Evolutionary conservation across 2,329 filamentous ascomycete species (phyloP).

Genomic region (Nannizziopsis arthrosporioides): DNA sequence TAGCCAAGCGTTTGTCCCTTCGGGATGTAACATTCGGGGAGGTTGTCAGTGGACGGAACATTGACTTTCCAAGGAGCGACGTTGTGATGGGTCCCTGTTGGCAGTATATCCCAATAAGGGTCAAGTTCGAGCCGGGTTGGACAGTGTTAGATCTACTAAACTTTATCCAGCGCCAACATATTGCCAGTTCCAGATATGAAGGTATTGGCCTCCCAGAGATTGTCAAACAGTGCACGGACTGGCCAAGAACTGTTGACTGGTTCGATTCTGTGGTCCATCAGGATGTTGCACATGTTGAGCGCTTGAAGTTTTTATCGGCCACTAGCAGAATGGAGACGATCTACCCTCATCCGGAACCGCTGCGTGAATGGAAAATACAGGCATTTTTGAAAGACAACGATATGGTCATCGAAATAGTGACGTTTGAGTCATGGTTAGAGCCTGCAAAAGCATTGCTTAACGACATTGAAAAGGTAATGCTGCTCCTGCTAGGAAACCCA

Average conservation of each 20-base stretch:
- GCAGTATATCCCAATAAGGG: slow-evolving; percentile 50
- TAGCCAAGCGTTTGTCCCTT: slow-evolving; percentile 39
- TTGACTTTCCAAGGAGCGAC: slow-evolving; percentile 41
- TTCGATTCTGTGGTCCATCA: slow-evolving; percentile 48
- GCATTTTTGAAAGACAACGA: slow-evolving; percentile 45
- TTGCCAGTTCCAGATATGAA: slow-evolving; percentile 40
- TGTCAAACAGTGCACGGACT: slow-evolving; percentile 36
- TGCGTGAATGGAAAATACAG: slow-evolving; percentile 51
- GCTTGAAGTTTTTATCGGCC: slow-evolving; percentile 17
- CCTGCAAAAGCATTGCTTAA: slow-evolving; percentile 41
- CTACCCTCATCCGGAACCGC: slow-evolving; percentile 44
- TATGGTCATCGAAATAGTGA: slow-evolving; percentile 49
- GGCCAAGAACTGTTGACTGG: slow-evolving; percentile 34
- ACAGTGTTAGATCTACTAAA: slow-evolving; percentile 38
- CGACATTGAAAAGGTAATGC: slow-evolving; percentile 36
- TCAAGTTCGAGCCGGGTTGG: slow-evolving; percentile 39
- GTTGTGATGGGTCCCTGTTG: slow-evolving; percentile 49
- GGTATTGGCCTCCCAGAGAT: slow-evolving; percentile 41
- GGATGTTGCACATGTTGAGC: slow-evolving; percentile 47
- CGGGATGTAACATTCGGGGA: slow-evolving; percentile 50
- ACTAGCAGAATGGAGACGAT: slow-evolving; percentile 42
- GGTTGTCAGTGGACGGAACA: slow-evolving; percentile 49
- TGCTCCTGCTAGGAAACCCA: slow-evolving; percentile 25
- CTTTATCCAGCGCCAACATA: slow-evolving; percentile 41
- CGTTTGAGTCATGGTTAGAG: slow-evolving; percentile 45